Percentiles rank a stretch among this genome's conserved stretches.
phyloP scores from a whole-genome alignment of 768 basidiomycete species.

The Suillus occidentalis region DNA sequence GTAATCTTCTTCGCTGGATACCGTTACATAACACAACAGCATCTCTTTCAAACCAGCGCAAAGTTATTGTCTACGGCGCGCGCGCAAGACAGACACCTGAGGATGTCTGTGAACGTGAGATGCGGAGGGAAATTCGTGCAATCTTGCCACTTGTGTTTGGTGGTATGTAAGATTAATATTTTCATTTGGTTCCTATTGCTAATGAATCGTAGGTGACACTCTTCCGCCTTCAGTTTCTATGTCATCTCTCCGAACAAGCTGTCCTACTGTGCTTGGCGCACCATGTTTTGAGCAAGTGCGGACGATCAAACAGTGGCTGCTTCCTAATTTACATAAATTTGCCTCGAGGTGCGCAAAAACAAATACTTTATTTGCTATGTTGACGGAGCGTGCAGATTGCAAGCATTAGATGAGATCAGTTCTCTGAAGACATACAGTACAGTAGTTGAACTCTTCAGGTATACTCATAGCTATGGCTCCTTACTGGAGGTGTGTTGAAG shows the following conservation, averaged over 20 bases:
- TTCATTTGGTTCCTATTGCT: not conserved
- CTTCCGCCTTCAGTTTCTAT: constrained; percentile 34
- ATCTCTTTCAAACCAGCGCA: constrained; percentile 67
- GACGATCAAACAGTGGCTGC: constrained; percentile 68
- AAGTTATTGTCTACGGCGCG: constrained; percentile 66
- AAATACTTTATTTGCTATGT: not conserved
- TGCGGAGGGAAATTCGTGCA: constrained; percentile 66
- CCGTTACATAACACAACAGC: constrained; percentile 61
- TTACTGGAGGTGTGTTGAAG: constrained; percentile 57
- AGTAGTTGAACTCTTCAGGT: constrained; percentile 58
- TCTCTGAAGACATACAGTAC: constrained; percentile 59
- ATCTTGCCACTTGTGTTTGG: constrained; percentile 69
- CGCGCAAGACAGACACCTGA: constrained; percentile 71
- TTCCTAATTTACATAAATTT: constrained; percentile 64
- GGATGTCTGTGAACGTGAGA: constrained; percentile 65
- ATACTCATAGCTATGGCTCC: constrained; percentile 62
- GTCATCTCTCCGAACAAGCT: constrained; percentile 40
- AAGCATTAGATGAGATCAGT: constrained; percentile 31
- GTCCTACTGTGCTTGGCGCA: constrained; percentile 48
- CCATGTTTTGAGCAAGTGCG: constrained; percentile 76
- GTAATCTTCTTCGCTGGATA: constrained; percentile 69
- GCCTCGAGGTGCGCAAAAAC: constrained; percentile 42
- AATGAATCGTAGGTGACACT: constrained; percentile 33
- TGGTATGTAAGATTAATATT: constrained; percentile 36
- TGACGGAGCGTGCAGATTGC: constrained; percentile 23